Percentiles rank a stretch among this genome's conserved stretches.
phyloP scores from a whole-genome alignment of 2,329 filamentous ascomycete genomes.

The Diaporthe caulivora region DNA sequence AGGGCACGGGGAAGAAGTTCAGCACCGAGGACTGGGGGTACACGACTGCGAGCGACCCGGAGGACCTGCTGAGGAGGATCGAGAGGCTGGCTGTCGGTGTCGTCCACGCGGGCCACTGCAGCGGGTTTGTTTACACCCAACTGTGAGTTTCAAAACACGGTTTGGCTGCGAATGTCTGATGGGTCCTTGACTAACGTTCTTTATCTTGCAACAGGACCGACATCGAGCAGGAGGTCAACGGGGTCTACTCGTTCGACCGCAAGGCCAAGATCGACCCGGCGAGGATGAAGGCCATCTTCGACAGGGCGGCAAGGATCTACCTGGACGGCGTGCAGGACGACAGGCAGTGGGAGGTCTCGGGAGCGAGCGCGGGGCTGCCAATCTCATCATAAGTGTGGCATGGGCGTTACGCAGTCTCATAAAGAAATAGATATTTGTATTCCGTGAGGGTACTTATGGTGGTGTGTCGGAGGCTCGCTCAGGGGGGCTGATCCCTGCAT shows the following conservation, averaged over 20 bases:
- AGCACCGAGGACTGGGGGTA: slow-evolving; percentile 74
- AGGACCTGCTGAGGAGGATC: slow-evolving; percentile 70
- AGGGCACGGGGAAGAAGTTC: slow-evolving; percentile 45
- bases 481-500: background rate
- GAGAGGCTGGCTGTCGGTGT: slow-evolving; percentile 71
- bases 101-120: slow-evolving; percentile 67
- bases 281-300: slow-evolving; percentile 69
- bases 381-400: background rate
- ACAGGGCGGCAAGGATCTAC: slow-evolving; percentile 63
- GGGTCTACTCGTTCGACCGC: slow-evolving; percentile 73
- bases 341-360: slow-evolving; percentile 27
- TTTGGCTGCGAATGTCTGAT: background rate
- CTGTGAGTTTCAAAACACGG: slow-evolving; percentile 55
- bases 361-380: background rate
- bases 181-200: slow-evolving; percentile 34
- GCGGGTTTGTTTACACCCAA: slow-evolving; percentile 76
- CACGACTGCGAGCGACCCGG: slow-evolving; percentile 71
- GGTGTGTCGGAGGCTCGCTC: background rate
- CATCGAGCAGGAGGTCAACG: slow-evolving; percentile 78
- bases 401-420: background rate
- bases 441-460: background rate
- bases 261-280: slow-evolving; percentile 69
- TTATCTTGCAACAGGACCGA: slow-evolving; percentile 54
- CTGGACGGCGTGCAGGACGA: slow-evolving; percentile 41
- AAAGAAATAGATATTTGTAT: background rate